Evolutionary conservation across 352 stramenopile genomes (phyloP).

Genomic region (Pythium insidiosum): DNA sequence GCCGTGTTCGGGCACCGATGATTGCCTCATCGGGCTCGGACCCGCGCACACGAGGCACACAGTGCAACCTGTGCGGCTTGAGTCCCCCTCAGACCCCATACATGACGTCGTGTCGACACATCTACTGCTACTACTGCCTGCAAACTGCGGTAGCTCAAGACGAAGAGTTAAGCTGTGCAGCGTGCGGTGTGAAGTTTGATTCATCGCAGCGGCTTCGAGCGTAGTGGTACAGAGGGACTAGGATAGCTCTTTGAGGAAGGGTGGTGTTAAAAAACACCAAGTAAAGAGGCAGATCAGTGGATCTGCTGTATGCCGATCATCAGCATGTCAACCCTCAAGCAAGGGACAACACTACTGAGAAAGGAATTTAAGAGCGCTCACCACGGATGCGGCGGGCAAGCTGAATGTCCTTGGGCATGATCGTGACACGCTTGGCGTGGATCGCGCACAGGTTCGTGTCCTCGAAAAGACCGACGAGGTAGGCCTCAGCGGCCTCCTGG

Average conservation of each 20-base stretch:
- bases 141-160: conserved; percentile 65
- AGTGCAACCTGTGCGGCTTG: conserved; percentile 62
- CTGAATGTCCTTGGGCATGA: conserved; percentile 95
- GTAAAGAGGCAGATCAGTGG: conserved; percentile 9
- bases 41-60: conserved; percentile 6
- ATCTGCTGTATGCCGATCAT: conserved; percentile 4
- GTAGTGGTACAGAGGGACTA: too few relatives aligned
- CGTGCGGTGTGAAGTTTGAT: conserved; percentile 59
- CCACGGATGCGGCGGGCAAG: conserved; percentile 89
- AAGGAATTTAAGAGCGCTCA: conserved; percentile 61
- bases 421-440: conserved; percentile 91
- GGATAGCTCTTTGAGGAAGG: conserved; percentile 47
- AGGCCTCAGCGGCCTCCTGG: conserved; percentile 85
- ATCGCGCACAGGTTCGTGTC: conserved; percentile 93
- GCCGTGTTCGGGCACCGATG: conserved; percentile 18
- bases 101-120: conserved; percentile 80
- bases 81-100: conserved; percentile 73
- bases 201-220: conserved; percentile 43
- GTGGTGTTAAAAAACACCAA: conserved; percentile 86
- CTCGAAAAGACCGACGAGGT: conserved; percentile 77
- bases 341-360: too few relatives aligned
- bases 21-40: conserved; percentile 6
- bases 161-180: conserved; percentile 67
- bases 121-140: conserved; percentile 85
- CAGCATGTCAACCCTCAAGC: not conserved